Base-by-base conservation (phyloP, 1,139 yeast genomes). In the Ogataea hybrid region DNA sequence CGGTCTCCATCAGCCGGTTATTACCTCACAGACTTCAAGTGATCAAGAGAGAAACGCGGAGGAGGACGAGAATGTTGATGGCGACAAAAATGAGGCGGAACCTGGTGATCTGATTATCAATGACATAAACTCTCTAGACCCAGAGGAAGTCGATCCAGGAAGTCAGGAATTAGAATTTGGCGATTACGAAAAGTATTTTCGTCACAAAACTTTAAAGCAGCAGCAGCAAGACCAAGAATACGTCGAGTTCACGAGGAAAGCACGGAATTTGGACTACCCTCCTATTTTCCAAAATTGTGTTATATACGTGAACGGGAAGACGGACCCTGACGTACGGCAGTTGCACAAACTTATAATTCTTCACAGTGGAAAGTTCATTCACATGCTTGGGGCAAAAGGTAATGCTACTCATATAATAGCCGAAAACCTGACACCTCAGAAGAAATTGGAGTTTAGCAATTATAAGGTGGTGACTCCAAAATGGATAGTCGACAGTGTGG, bases 351-450 rank as follows among this genome's bases (percentile, higher is more conserved):
- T 86, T 50, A 81, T 92, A 5, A 77, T 86, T 3, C 55, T 79
- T 7, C 76, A 89, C 60, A 97, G 97, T 0, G 98, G 98, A 0
- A 73, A 68, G 44, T 87, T 86, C 52, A 61, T 84, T 20, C 82
- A 83, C 48, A 81, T 77, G 62, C 62, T 90, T 35, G 70, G 77
- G 6, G 80, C 83, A 20, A 89, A 89, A 56, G 73, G 84, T 5
- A 71, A 76, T 10, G 94, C 84, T 1, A 86, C 97, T 0, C 97
- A 92, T 63, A 84, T 92, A 6, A 67, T 92, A 2, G 95, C 97
- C 21, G 80, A 83, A 42, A 70, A 80, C 27, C 61, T 90, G 44
- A 88, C 97, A 0, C 87, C 94, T 0, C 70, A 87, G 35, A 90
- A 92, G 61, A 68, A 71, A 43, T 61, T 74, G 4, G 82, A 84